phyloP scores from a whole-genome alignment of 495 filamentous ascomycete genomes.

The Aspergillus haitiensis region DNA sequence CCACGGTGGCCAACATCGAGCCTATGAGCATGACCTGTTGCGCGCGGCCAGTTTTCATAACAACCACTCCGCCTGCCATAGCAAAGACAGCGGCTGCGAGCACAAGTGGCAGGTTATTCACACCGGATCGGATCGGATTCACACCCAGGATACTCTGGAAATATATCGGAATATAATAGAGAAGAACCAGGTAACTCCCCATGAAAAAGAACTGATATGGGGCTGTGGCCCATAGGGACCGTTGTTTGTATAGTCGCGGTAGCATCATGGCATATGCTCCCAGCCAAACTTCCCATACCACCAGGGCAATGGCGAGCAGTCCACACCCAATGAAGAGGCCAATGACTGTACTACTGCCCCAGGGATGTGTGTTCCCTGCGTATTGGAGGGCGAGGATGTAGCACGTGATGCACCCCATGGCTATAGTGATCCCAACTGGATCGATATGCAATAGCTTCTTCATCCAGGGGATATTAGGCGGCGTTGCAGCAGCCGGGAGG shows the following conservation, averaged over 20 bases:
- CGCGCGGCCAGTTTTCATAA: slow-evolving; percentile 32
- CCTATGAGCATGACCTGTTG: slow-evolving; percentile 37
- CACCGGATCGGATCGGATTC: slow-evolving; percentile 49
- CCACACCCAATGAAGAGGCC: slow-evolving; percentile 45
- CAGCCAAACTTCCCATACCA: slow-evolving; percentile 31
- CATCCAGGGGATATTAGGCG: slow-evolving; percentile 19
- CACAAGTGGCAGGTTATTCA: slow-evolving; percentile 54
- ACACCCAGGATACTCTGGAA: slow-evolving; percentile 55
- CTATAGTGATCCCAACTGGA: slow-evolving; percentile 51
- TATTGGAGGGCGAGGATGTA: slow-evolving; percentile 65
- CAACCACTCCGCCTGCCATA: slow-evolving; percentile 40
- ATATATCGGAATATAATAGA: slow-evolving; percentile 65
- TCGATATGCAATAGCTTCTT: slow-evolving; percentile 39
- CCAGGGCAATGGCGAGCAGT: slow-evolving; percentile 29
- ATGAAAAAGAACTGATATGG: slow-evolving; percentile 42
- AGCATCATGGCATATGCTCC: slow-evolving; percentile 36
- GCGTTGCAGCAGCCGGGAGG: slow-evolving; percentile 16
- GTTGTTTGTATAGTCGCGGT: slow-evolving; percentile 26
- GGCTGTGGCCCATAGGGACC: slow-evolving; percentile 24
- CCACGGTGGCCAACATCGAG: slow-evolving; percentile 37
- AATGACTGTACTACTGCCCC: slow-evolving; percentile 48
- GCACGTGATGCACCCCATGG: slow-evolving; percentile 55
- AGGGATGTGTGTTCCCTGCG: slow-evolving; percentile 57
- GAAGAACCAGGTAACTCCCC: slow-evolving; percentile 46
- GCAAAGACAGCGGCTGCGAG: slow-evolving; percentile 34